Evolutionary conservation across 768 basidiomycete genomes (phyloP), one percentile per base, ranked within the genome.

Genomic region (Dacryopinax spathularia): DNA sequence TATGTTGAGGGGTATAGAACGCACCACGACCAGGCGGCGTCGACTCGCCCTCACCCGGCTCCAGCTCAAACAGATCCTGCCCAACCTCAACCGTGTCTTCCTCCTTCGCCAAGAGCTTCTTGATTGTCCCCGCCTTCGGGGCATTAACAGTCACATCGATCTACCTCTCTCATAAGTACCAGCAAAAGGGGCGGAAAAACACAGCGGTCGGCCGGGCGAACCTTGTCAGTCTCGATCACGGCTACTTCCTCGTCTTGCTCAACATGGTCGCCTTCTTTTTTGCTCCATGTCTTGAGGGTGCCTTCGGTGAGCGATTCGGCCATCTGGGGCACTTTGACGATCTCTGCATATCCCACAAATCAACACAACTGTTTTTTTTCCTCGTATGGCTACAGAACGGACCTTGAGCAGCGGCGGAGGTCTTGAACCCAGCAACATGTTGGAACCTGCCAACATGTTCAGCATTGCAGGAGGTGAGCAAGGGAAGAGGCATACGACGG

Each of bases 211-310:
- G n/a, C n/a, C n/a, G 41, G 64, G 69, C 78, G 63, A 65, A 91
- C 95, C 87, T 98, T 97, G 81, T 99, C 95, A 7, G 95, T 99
- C 78, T 98, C 95, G 68, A 98, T 97, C 44, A 92, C 95, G 16
- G 92, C 95, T 41, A 99, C 81, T 77, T 99, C 95, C 77, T 98
- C 95, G 72, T 98, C 95, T 31, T 79, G 86, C 72, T 86, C 82
- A 63, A 98, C 93, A 64, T 78, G 81, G 72, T 99, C 95, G 15
- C 95, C 95, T 61, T 89, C 85, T 75, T 94, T 83, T 78, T 97
- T 97, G 68, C 82, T 80, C 91, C 92, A 99, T 29, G 88, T 80
- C 77, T 93, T 96, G 61, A 99, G 79, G 3, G 95, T 98, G 34
- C 95, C 95, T 75, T 99, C 95, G 35, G 91, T 90, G 75, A 98